phyloP scores from a whole-genome alignment of 2,329 filamentous ascomycete genomes.

The Phialophora macrospora region DNA sequence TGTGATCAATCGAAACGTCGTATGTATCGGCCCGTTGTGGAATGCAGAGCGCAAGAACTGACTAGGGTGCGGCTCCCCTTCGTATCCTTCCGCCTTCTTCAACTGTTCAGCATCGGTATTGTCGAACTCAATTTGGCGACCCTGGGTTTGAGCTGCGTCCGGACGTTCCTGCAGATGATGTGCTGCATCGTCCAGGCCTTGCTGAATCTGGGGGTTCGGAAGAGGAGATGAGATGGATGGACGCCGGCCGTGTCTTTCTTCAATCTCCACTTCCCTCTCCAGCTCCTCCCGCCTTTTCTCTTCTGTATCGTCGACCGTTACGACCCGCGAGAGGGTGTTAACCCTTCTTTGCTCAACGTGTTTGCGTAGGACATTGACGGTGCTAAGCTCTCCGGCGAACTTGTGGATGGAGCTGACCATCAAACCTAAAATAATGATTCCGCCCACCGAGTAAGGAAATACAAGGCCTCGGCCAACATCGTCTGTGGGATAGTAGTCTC shows the following conservation, averaged over 20 bases:
- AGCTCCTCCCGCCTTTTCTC: constrained; percentile 40
- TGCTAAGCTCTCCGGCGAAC: constrained; percentile 64
- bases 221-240: constrained; percentile 45
- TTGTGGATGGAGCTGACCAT: constrained; percentile 79
- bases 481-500: constrained; percentile 63
- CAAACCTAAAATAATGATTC: constrained; percentile 82
- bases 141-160: constrained; percentile 12
- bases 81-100: constrained; percentile 18
- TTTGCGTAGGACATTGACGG: constrained; percentile 65
- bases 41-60: constrained; percentile 31
- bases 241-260: constrained; percentile 31
- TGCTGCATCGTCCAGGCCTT: constrained; percentile 32
- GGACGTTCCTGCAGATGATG: neutral
- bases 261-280: constrained; percentile 36
- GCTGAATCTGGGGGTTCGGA: constrained; percentile 39
- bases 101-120: constrained; percentile 23
- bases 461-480: constrained; percentile 70
- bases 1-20: constrained; percentile 28
- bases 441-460: constrained; percentile 81
- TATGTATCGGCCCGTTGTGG: constrained; percentile 25
- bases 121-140: constrained; percentile 26
- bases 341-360: constrained; percentile 62
- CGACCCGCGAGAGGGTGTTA: constrained; percentile 59
- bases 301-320: constrained; percentile 46
- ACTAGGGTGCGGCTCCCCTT: constrained; percentile 22